Conservation (phyloP, 2,329 filamentous ascomycete genomes). For the Fusarium paranaense region DNA sequence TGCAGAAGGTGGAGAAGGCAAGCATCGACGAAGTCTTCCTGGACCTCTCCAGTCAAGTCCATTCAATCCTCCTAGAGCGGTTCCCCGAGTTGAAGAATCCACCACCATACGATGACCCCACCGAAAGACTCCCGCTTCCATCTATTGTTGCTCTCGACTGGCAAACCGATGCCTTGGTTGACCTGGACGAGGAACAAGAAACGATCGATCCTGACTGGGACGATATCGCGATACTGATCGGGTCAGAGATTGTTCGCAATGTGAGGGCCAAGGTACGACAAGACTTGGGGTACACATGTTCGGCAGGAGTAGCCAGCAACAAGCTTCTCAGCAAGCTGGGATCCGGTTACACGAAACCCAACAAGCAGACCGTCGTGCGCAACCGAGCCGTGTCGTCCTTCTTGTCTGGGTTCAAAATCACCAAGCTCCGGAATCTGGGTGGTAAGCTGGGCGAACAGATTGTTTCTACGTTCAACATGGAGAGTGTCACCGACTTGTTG, state of each 20-base stretch:
- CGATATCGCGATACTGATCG: conserved; percentile 87
- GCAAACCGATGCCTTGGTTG: conserved; percentile 84
- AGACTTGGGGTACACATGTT: conserved; percentile 87
- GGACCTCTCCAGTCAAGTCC: conserved; percentile 88
- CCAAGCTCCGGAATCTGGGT: conserved; percentile 93
- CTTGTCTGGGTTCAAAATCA: conserved; percentile 87
- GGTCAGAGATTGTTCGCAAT: conserved; percentile 86
- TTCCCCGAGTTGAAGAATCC: conserved; percentile 77
- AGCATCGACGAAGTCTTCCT: conserved; percentile 96
- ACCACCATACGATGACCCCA: conserved; percentile 79
- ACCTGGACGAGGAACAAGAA: conserved; percentile 81
- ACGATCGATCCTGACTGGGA: conserved; percentile 94
- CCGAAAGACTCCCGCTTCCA: conserved; percentile 78
- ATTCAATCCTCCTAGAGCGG: conserved; percentile 77
- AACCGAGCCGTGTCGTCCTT: conserved; percentile 86
- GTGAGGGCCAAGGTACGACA: conserved; percentile 77
- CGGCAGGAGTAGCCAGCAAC: conserved; percentile 87
- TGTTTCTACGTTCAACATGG: conserved; percentile 82
- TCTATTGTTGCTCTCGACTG: conserved; percentile 79
- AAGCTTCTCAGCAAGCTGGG: conserved; percentile 97
- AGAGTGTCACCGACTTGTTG: conserved; percentile 81
- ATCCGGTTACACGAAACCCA: conserved; percentile 91
- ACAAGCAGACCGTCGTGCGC: conserved; percentile 92
- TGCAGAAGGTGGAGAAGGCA: conserved; percentile 89
- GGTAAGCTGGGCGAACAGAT: conserved; percentile 94